Percentiles rank a stretch among this genome's conserved stretches.
These are phyloP conservation scores for Coemansia asiatica DNA, from an alignment of 192 early-diverging fungal genomes.

Conservation along the genomic window DNA sequence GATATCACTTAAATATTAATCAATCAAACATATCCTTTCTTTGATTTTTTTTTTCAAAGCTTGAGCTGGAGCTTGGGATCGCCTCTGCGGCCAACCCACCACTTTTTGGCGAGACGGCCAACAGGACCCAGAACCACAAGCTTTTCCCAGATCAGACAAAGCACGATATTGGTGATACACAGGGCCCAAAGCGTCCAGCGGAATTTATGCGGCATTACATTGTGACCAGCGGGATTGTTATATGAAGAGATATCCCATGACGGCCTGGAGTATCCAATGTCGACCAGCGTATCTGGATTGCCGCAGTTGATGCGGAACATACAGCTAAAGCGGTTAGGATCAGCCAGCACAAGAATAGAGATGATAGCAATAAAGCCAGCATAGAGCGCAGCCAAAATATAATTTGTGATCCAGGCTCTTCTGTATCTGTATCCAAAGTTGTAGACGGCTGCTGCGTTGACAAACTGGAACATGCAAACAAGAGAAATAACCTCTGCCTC, in stretches of 20 bases:
- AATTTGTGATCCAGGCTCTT: slow-evolving; percentile 64
- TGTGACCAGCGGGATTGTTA: slow-evolving; percentile 69
- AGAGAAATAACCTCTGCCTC: slow-evolving; percentile 67
- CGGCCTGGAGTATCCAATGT: slow-evolving; percentile 43
- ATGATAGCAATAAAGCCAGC: slow-evolving; percentile 55
- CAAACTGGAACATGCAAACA: slow-evolving; percentile 69
- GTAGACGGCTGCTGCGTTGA: slow-evolving; percentile 66
- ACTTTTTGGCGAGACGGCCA: slow-evolving; percentile 4
- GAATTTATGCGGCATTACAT: slow-evolving; percentile 61
- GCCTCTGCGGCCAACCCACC: slow-evolving; percentile 7
- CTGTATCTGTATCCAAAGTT: slow-evolving; percentile 72
- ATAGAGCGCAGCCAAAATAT: slow-evolving; percentile 59
- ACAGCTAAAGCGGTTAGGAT: slow-evolving; percentile 70
- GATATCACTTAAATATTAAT: neutral
- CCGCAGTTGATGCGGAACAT: slow-evolving; percentile 75
- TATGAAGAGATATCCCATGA: slow-evolving; percentile 57
- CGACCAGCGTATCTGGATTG: slow-evolving; percentile 37
- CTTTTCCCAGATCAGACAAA: slow-evolving; percentile 13
- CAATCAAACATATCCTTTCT: neutral
- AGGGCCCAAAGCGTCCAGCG: slow-evolving; percentile 17
- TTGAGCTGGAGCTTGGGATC: slow-evolving; percentile 13
- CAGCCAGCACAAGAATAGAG: slow-evolving; percentile 59
- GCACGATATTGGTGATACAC: slow-evolving; percentile 11
- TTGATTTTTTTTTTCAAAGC: slow-evolving; percentile 3
- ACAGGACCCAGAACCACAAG: slow-evolving; percentile 14